Conservation (phyloP, 768 basidiomycete genomes). For the Lactarius tabidus region DNA sequence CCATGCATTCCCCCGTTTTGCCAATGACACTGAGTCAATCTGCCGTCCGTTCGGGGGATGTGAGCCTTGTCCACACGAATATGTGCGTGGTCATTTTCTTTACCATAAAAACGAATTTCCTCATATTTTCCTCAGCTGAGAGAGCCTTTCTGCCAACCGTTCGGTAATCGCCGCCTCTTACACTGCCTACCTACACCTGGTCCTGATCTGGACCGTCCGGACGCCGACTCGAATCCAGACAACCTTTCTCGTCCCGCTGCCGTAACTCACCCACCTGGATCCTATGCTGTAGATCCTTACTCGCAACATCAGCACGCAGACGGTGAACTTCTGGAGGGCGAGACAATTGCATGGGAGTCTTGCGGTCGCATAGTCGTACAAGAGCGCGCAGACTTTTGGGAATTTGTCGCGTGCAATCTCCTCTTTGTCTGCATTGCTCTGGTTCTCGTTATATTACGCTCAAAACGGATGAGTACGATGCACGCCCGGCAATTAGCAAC, state of each 20-base stretch:
- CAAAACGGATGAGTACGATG: slow-evolving; percentile 60
- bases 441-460: slow-evolving; percentile 61
- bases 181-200: slow-evolving; percentile 55
- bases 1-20: background rate
- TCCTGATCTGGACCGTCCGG: slow-evolving; percentile 20
- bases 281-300: slow-evolving; percentile 20
- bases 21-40: slow-evolving; percentile 24
- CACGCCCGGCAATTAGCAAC: slow-evolving; percentile 84
- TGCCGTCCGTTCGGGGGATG: slow-evolving; percentile 33
- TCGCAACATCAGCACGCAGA: slow-evolving; percentile 14
- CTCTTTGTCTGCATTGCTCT: slow-evolving; percentile 65
- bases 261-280: background rate
- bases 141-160: slow-evolving; percentile 93
- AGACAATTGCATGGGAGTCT: slow-evolving; percentile 85
- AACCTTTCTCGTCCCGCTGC: slow-evolving; percentile 25
- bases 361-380: slow-evolving; percentile 80
- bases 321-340: slow-evolving; percentile 36
- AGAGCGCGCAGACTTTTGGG: slow-evolving; percentile 85
- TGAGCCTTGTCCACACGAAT: slow-evolving; percentile 42
- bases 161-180: slow-evolving; percentile 86
- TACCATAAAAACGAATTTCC: slow-evolving; percentile 2
- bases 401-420: slow-evolving; percentile 84
- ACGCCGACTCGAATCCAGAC: slow-evolving; percentile 24
- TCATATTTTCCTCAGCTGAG: slow-evolving; percentile 47
- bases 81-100: slow-evolving; percentile 31